Base-by-base conservation (phyloP, 2,329 filamentous ascomycete species). In the Scedosporium aurantiacum region DNA sequence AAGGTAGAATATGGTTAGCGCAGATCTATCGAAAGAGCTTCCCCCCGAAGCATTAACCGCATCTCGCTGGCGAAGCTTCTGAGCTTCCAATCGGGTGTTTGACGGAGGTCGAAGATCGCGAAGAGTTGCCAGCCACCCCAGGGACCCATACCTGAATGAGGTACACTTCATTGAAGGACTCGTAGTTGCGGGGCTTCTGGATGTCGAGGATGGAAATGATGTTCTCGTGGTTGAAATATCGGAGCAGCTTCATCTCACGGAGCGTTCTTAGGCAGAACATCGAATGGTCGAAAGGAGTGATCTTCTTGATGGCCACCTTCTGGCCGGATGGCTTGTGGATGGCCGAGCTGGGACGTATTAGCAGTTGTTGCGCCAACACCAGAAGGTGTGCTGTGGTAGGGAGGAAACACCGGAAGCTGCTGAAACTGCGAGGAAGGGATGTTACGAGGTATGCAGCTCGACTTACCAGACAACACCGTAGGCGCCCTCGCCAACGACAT, bases 221-320 rank as follows among this genome's bases (percentile, higher is more conserved):
- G 77, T 99, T 99, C 78, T 99, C 94, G 74, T 99, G 94, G 78
- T 97, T 99, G 81, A 99, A 99, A 78, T 99, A 97, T 70, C 94
- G 85, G 70, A 99, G 80, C 62, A 99, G 82, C 84, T 99, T 99
- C 94, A 99, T 99, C 78, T 99, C 94, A 75, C 94, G 91, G 67
- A 99, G 81, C 1, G 94, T 99, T 74, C 94, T 84, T 70, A 99
- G 79, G 74, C 93, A 97, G 82, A 97, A 97, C 92, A 97, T 97
- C 73, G 91, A 96, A 75, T 97, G 94, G 71, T 99, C 94, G 76
- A 99, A 99, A 5, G 94, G 94, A 0, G 92, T 97, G 70, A 99
- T 99, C 84, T 99, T 99, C 83, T 99, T 99, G 82, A 99, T 99
- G 64, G 94, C 94, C 63, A 99, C 94, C 78, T 97, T 97, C 77